Base-by-base conservation (phyloP, 805 yeast species). In the Candida quercuum region DNA sequence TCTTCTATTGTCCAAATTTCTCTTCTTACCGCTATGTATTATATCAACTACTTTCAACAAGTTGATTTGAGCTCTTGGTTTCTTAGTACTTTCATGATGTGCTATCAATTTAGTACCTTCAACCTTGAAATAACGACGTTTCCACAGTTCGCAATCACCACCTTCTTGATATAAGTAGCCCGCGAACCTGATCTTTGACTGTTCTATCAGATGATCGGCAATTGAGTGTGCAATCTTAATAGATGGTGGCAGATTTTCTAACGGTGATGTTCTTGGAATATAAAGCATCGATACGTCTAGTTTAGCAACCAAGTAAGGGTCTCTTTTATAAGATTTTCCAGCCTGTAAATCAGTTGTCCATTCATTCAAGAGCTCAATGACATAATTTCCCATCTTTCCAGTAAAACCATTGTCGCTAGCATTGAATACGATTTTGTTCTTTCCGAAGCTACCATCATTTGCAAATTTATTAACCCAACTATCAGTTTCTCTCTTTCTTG, bases 151-250 rank as follows among this genome's bases (percentile, higher is more conserved):
- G 48, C 93, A 74, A 62, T 89, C 98, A 9, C 97, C 97, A 15
- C 98, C 98, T 52, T 82, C 86, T 61, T 89, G 98, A 49, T 78
- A 76, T 63, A 91, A 63, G 51, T 66, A 80, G 0, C 97, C 97
- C 54, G 83, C 81, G 51, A 64, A 63, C 2, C 35, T 38, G 15
- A 66, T 48, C 6, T 46, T 33, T 45, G 63, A 52, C 37, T 67
- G 71, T 24, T 53, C 54, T 14, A 52, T 51, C 17, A 62, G 56
- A 47, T 72, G 64, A 6, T 57, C 41, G 9, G 71, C 56, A 45
- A 73, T 66, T 11, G 60, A 64, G 11, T 59, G 46, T n/a, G 78
- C 78, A 35, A 74, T 61, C 37, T 69, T 69, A 47, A 85, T 76
- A 38, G 87, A 80, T 18, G 79, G 73, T 6, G 95, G 95, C 39